phyloP scores from a whole-genome alignment of 1,139 yeast genomes.

The Suhomyces atakaporum region DNA sequence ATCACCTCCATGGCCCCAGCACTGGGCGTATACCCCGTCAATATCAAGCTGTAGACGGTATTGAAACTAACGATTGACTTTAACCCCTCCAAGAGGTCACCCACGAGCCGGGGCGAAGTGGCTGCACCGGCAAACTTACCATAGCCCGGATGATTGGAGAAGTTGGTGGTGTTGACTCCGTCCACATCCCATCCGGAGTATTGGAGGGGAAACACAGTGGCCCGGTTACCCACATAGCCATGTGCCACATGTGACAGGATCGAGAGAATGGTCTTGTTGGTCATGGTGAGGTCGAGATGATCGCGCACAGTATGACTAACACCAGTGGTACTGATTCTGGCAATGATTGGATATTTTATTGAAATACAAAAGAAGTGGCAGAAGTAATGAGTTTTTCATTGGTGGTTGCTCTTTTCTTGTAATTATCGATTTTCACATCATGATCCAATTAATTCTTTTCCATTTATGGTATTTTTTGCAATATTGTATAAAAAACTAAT shows the following conservation, averaged over 20 bases:
- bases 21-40: slow-evolving; percentile 76
- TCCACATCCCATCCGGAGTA: slow-evolving; percentile 84
- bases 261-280: slow-evolving; percentile 17
- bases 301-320: too few relatives aligned
- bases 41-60: slow-evolving; percentile 54
- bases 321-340: too few relatives aligned
- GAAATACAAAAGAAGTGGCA: too few relatives aligned
- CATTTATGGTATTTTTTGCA: too few relatives aligned
- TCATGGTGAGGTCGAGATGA: slow-evolving; percentile 6
- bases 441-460: too few relatives aligned
- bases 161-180: slow-evolving; percentile 74
- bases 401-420: too few relatives aligned
- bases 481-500: too few relatives aligned
- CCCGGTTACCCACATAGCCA: slow-evolving; percentile 43
- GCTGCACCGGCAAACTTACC: slow-evolving; percentile 43
- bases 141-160: slow-evolving; percentile 83
- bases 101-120: slow-evolving; percentile 22
- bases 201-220: slow-evolving; percentile 72
- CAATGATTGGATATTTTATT: too few relatives aligned
- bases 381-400: too few relatives aligned
- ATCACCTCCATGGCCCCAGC: slow-evolving; percentile 52
- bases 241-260: slow-evolving; percentile 84
- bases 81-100: slow-evolving; percentile 27
- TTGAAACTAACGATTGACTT: slow-evolving; percentile 25
- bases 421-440: too few relatives aligned